phyloP scores from a whole-genome alignment of 2,329 filamentous ascomycete species.

The Trichoderma lentiforme region DNA sequence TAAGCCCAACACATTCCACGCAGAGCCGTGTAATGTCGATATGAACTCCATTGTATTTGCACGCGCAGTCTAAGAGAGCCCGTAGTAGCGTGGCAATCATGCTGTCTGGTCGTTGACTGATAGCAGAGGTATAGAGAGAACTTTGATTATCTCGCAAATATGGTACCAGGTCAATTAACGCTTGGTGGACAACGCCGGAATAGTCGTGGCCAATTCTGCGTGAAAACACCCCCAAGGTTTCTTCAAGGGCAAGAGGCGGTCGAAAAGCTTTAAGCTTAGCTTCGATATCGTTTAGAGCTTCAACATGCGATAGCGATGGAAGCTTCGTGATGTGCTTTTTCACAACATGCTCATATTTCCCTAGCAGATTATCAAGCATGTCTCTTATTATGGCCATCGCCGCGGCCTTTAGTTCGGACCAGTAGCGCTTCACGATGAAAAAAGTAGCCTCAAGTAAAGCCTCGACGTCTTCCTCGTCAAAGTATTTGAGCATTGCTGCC shows the following conservation, averaged over 20 bases:
- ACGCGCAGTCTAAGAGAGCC: slow-evolving; percentile 78
- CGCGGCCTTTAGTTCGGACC: slow-evolving; percentile 61
- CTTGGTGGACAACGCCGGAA: slow-evolving; percentile 77
- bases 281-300: slow-evolving; percentile 66
- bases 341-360: slow-evolving; percentile 59
- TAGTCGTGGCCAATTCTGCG: slow-evolving; percentile 79
- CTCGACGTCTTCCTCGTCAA: slow-evolving; percentile 76
- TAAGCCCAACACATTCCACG: slow-evolving; percentile 77
- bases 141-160: slow-evolving; percentile 73
- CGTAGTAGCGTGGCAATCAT: slow-evolving; percentile 70
- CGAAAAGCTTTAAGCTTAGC: slow-evolving; percentile 63
- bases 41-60: slow-evolving; percentile 70
- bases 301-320: slow-evolving; percentile 71
- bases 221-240: slow-evolving; percentile 67
- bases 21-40: slow-evolving; percentile 68
- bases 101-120: slow-evolving; percentile 79
- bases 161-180: slow-evolving; percentile 70
- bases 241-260: slow-evolving; percentile 44
- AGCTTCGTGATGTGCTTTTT: slow-evolving; percentile 68
- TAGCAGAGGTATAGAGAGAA: slow-evolving; percentile 72
- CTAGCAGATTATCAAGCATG: slow-evolving; percentile 63
- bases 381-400: slow-evolving; percentile 59
- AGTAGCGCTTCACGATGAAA: slow-evolving; percentile 79
- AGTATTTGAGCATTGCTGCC: slow-evolving; percentile 69
- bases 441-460: slow-evolving; percentile 84